Base-by-base conservation (phyloP, 2,329 filamentous ascomycete species). In the Talaromyces verruculosus region DNA sequence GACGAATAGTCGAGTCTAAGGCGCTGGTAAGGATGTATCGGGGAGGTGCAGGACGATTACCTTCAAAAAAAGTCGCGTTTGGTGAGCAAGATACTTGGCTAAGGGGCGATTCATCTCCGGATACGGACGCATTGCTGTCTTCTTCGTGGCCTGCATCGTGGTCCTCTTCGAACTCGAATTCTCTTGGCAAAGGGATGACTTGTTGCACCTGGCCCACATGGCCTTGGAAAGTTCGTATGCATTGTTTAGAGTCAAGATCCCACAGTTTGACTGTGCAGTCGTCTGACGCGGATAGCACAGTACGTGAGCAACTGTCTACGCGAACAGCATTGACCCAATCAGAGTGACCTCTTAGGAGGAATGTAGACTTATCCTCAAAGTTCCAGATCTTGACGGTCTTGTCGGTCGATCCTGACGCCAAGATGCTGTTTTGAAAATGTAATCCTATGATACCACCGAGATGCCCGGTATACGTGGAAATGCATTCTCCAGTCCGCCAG, bases 321-420 rank as follows among this genome's bases (percentile, higher is more conserved):
- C 90, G 90, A 37, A 98, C 94, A n/a, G 91, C 89, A 78, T 99
- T 99, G 72, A 99, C 93, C 91, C 94, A 98, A 76, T 98, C 93
- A 0, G 84, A 87, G 76, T 99, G 95, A 8, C 93, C 94, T 28
- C 89, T 88, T 13, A 99, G 84, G 61, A 88, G 85, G 71, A 90
- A 96, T 0, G 89, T 91, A 63, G 91, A 89, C 75, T 92, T 92
- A 66, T 91, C 91, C 72, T 91, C 87, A 73, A 96, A 95, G 77
- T 97, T 94, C 86, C 94, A 97, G 55, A 99, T 89, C 75, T 94
- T 93, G 77, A 98, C 89, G 1, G 90, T 94, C 76, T 88, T 89
- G 78, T 99, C 95, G 69, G 93, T 89, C 1, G 93, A 97, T 0
- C 92, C 95, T 0, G 93, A 96, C 0, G 92, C 94, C 19, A 98